Conservation (phyloP, 106 monocot species). For the Dioscorea dumetorum region DNA sequence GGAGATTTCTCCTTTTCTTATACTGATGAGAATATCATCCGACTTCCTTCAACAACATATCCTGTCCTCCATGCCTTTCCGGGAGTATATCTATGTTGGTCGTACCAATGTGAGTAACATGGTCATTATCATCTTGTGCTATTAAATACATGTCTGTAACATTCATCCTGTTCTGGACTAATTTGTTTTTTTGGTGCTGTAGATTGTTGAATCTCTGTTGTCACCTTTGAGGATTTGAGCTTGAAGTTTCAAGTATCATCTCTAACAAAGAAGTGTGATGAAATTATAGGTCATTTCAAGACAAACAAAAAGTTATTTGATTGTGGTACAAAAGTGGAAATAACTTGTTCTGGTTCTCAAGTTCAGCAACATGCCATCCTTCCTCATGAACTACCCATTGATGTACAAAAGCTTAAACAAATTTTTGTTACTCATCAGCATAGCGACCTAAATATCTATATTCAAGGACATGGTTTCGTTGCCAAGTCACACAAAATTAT, state of each 20-base stretch:
- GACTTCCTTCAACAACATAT: constrained; percentile 61
- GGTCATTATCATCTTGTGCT: background rate
- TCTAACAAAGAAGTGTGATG: constrained; percentile 57
- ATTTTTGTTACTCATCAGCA: constrained; percentile 54
- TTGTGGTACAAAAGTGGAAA: constrained; percentile 52
- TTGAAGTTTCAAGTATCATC: constrained; percentile 51
- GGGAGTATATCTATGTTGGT: constrained; percentile 78
- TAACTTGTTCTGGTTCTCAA: constrained; percentile 20
- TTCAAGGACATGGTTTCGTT: constrained; percentile 57
- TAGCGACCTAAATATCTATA: constrained; percentile 71
- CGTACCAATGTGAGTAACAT: constrained; percentile 41
- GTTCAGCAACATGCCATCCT: constrained; percentile 32
- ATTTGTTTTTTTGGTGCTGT: constrained; percentile 4
- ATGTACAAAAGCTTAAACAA: constrained; percentile 49
- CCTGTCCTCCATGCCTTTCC: constrained; percentile 62
- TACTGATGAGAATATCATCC: constrained; percentile 26
- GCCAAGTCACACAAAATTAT: constrained; percentile 64
- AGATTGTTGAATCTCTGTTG: constrained; percentile 68
- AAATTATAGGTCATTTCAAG: constrained; percentile 45
- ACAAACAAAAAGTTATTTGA: constrained; percentile 38
- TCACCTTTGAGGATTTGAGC: constrained; percentile 43
- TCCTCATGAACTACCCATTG: constrained; percentile 39
- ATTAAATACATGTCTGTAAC: background rate
- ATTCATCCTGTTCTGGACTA: constrained; percentile 3
- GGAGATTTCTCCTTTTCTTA: constrained; percentile 45